Evolutionary conservation across 768 basidiomycete genomes (phyloP).

Genomic region (Mycena rosella): DNA sequence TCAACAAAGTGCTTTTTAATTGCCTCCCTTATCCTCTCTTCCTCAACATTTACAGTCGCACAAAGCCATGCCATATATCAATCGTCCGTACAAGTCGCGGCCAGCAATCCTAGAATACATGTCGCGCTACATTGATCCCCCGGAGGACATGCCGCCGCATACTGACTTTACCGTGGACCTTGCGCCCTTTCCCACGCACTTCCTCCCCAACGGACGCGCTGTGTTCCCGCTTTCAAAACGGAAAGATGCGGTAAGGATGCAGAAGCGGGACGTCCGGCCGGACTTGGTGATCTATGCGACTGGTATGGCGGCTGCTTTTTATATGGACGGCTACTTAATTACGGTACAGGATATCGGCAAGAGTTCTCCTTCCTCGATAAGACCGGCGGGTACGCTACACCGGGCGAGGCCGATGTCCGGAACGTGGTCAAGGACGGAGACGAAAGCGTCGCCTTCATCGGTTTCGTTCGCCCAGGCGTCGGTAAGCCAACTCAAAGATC

Average conservation of each 20-base stretch:
- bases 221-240: constrained; percentile 58
- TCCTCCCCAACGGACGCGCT: constrained; percentile 57
- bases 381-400: constrained; percentile 53
- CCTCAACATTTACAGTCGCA: constrained; percentile 52
- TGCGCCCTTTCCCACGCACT: constrained; percentile 66
- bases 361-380: constrained; percentile 57
- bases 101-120: constrained; percentile 58
- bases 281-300: constrained; percentile 65
- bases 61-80: constrained; percentile 72
- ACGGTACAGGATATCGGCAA: constrained; percentile 54
- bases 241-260: constrained; percentile 60
- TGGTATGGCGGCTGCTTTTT: neutral
- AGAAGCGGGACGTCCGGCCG: constrained; percentile 54
- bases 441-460: constrained; percentile 65
- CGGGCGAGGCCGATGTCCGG: constrained; percentile 57
- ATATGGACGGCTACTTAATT: neutral
- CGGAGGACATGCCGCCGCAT: constrained; percentile 59
- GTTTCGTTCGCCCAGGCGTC: constrained; percentile 69
- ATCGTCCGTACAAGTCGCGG: constrained; percentile 65
- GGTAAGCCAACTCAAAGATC: constrained; percentile 48
- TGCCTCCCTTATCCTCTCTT: neutral
- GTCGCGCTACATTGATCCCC: constrained; percentile 70
- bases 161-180: constrained; percentile 63
- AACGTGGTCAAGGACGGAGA: constrained; percentile 59
- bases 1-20: constrained; percentile 61